Evolutionary conservation across 148 eudicot genomes (phyloP).

Genomic region (Rheum nobile): DNA sequence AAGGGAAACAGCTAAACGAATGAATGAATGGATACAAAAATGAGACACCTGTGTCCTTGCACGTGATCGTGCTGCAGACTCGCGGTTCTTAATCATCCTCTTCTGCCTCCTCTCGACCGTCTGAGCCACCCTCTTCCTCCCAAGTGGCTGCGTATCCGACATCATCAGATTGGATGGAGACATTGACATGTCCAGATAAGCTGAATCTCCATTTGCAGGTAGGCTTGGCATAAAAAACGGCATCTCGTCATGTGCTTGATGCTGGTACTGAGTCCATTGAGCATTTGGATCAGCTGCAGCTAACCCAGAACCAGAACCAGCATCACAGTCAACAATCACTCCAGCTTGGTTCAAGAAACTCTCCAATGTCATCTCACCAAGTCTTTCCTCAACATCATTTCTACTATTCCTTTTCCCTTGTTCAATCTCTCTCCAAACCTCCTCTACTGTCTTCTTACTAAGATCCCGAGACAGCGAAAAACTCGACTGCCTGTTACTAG

Average conservation of each 20-base stretch:
- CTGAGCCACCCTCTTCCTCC: constrained; percentile 60
- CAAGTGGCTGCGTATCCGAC: constrained; percentile 66
- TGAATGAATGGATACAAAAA: neutral
- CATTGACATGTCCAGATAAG: constrained; percentile 26
- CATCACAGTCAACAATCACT: constrained; percentile 25
- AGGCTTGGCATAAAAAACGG: constrained; percentile 40
- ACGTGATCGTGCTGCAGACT: constrained; percentile 93
- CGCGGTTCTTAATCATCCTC: constrained; percentile 92
- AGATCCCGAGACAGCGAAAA: constrained; percentile 50
- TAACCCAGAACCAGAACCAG: constrained; percentile 7
- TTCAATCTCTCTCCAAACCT: constrained; percentile 85
- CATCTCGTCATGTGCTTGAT: constrained; percentile 41
- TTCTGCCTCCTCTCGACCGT: constrained; percentile 93
- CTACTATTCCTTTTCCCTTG: constrained; percentile 25
- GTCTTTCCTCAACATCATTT: neutral
- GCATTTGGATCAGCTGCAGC: neutral
- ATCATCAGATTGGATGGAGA: constrained; percentile 63
- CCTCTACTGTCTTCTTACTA: constrained; percentile 82
- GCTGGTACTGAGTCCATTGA: constrained; percentile 9
- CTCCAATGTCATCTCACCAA: constrained; percentile 90
- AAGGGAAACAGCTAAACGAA: neutral
- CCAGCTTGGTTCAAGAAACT: constrained; percentile 89
- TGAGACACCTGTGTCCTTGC: constrained; percentile 80
- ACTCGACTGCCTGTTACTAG: constrained; percentile 42
- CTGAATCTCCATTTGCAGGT: constrained; percentile 27